phyloP scores from a whole-genome alignment of 305 asterid species.

The Withania somnifera region DNA sequence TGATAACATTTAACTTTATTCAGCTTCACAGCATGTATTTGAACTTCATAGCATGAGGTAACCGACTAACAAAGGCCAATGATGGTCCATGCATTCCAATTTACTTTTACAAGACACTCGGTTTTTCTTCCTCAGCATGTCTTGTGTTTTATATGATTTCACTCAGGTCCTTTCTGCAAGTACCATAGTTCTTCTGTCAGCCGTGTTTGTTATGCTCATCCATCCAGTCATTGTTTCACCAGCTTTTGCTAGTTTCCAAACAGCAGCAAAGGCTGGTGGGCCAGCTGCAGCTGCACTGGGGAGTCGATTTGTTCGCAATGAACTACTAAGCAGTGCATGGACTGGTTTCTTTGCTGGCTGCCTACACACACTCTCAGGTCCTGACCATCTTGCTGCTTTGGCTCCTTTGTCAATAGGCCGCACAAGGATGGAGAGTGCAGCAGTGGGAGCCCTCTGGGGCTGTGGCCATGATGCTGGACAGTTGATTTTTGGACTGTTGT shows the following conservation, averaged over 20 bases:
- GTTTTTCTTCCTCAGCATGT: background rate
- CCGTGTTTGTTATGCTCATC: constrained; percentile 37
- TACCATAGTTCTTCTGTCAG: constrained; percentile 40
- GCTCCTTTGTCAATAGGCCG: constrained; percentile 97
- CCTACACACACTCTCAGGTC: constrained; percentile 90
- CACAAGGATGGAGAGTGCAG: constrained; percentile 74
- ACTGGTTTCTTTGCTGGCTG: constrained; percentile 96
- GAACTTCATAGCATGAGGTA: background rate
- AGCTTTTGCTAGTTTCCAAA: constrained; percentile 55
- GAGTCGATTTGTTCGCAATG: constrained; percentile 31
- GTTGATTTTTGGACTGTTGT: constrained; percentile 64
- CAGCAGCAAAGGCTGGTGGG: constrained; percentile 44
- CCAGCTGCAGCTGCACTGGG: constrained; percentile 43
- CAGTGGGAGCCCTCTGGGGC: constrained; percentile 97
- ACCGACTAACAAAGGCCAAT: background rate
- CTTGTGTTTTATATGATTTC: background rate
- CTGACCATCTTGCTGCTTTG: constrained; percentile 95
- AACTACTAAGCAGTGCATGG: constrained; percentile 84
- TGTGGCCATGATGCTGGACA: constrained; percentile 99
- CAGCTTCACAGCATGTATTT: background rate
- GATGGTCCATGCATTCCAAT: background rate
- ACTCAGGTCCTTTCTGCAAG: constrained; percentile 37
- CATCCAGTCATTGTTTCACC: constrained; percentile 60
- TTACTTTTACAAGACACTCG: background rate
- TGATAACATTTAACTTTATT: background rate